phyloP scores from a whole-genome alignment of 768 basidiomycete genomes.

The Mycena alexandri region DNA sequence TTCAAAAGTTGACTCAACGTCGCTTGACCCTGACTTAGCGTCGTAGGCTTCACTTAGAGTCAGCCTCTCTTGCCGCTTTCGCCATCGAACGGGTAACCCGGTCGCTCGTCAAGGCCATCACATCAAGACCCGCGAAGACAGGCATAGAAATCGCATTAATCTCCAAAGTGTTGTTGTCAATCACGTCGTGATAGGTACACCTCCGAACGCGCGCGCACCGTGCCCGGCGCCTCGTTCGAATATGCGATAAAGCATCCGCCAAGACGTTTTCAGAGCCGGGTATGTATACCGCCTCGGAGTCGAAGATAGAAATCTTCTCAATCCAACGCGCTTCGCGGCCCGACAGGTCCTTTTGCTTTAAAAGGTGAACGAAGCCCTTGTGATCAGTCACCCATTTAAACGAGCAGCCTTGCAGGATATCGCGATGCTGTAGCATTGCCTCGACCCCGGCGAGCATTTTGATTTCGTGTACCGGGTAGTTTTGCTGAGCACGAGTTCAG shows the following conservation, averaged over 20 bases:
- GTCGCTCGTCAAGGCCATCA: neutral
- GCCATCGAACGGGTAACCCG: neutral
- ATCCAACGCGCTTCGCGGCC: conserved; percentile 4
- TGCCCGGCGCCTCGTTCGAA: neutral
- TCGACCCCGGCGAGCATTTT: neutral
- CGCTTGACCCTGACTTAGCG: no score
- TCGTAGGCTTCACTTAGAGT: no score
- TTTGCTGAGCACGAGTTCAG: conserved; percentile 1
- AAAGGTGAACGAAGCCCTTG: neutral
- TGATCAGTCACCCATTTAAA: neutral
- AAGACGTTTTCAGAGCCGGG: conserved; percentile 1
- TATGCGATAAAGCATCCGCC: no score
- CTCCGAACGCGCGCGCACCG: neutral
- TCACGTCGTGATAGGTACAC: neutral
- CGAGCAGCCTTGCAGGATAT: neutral
- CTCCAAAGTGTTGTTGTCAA: neutral
- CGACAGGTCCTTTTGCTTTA: conserved; percentile 6
- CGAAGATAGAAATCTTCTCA: conserved; percentile 9
- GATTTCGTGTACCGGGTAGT: neutral
- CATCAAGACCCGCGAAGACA: neutral
- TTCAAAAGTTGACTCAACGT: no score
- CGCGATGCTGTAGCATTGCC: neutral
- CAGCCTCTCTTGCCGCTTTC: no score
- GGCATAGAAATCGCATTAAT: conserved; percentile 1
- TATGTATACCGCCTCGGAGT: neutral